These are phyloP conservation scores for Novymonas esmeraldas DNA, from an alignment of 208 protist genomes.

Conservation along the genomic window DNA sequence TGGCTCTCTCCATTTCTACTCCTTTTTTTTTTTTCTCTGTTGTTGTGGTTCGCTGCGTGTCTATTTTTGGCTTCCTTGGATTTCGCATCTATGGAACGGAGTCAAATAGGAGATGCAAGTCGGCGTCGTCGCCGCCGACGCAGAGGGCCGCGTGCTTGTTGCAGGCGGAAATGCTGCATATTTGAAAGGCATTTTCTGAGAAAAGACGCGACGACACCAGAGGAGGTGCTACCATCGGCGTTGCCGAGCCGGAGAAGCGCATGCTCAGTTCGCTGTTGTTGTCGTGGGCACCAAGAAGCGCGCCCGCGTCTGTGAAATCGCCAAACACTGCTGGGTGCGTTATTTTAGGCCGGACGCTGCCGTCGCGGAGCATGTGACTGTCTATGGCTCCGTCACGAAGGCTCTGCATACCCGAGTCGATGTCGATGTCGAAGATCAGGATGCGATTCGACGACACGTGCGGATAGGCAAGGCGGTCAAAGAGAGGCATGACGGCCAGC, in stretches of 20 bases:
- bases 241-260: neutral
- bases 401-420: neutral
- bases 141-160: conserved; percentile 7
- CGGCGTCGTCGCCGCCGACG: conserved; percentile 30
- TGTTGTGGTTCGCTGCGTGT: neutral
- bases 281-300: neutral
- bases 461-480: conserved; percentile 42
- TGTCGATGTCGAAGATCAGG: conserved; percentile 25
- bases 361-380: neutral
- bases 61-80: conserved; percentile 2
- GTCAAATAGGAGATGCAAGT: conserved; percentile 12
- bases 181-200: conserved; percentile 19
- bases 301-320: neutral
- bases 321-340: neutral
- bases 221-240: neutral
- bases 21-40: neutral
- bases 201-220: conserved; percentile 21
- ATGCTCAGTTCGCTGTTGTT: too few relatives aligned
- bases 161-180: conserved; percentile 23
- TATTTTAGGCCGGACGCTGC: neutral
- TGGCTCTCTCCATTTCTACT: too few relatives aligned
- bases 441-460: conserved; percentile 44
- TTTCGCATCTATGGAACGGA: conserved; percentile 1
- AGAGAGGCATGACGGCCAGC: conserved; percentile 27
- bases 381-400: too few relatives aligned